phyloP scores from a whole-genome alignment of 495 filamentous ascomycete species.

The Penicillium waksmanii region DNA sequence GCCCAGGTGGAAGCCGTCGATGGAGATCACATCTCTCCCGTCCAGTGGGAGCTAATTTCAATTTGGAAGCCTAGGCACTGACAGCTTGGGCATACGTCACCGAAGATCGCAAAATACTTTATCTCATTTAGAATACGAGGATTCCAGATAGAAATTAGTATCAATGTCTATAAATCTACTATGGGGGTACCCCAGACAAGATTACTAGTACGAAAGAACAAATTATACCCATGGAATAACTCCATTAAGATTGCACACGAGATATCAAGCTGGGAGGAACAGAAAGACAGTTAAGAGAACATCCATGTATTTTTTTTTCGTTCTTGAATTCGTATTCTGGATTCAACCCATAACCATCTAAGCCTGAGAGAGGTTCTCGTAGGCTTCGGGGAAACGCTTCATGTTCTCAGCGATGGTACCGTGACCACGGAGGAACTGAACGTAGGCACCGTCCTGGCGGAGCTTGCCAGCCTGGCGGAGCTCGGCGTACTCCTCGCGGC shows the following conservation, averaged over 20 bases:
- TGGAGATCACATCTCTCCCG: no score
- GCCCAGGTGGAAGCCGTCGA: no score
- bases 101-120: no score
- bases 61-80: no score
- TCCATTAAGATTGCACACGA: constrained; percentile 34
- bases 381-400: constrained; percentile 89
- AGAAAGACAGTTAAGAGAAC: constrained; percentile 30
- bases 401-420: constrained; percentile 86
- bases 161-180: no score
- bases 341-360: constrained; percentile 41
- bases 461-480: constrained; percentile 88
- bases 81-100: no score
- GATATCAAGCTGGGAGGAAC: constrained; percentile 32
- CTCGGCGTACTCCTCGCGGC: constrained; percentile 93
- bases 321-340: constrained; percentile 36
- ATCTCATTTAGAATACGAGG: no score
- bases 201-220: no score
- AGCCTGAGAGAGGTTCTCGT: constrained; percentile 57
- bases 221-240: constrained; percentile 32
- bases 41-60: no score
- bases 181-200: no score
- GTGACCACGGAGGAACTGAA: constrained; percentile 94
- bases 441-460: constrained; percentile 96
- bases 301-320: constrained; percentile 35
- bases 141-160: no score